Evolutionary conservation across 2,329 filamentous ascomycete species (phyloP).

Genomic region (Apiospora saccharicola): DNA sequence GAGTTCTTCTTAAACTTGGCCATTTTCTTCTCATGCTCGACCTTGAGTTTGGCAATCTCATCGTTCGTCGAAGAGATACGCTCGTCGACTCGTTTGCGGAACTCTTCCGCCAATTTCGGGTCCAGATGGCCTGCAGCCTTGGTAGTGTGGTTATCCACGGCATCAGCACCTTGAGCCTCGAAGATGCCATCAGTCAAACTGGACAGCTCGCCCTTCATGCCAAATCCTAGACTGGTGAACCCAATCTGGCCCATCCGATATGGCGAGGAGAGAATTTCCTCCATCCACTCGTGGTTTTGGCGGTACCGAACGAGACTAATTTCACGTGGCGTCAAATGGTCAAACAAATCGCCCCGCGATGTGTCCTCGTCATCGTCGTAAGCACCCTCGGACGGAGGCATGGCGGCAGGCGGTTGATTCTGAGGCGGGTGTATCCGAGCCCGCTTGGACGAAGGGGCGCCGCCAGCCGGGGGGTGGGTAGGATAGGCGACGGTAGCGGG

Average conservation of each 20-base stretch:
- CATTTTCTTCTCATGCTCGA: slow-evolving; percentile 78
- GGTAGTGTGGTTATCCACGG: slow-evolving; percentile 53
- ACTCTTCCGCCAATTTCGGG: slow-evolving; percentile 80
- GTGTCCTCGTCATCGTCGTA: slow-evolving; percentile 92
- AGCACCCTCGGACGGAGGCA: slow-evolving; percentile 46
- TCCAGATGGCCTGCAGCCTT: slow-evolving; percentile 74
- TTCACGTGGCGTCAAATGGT: slow-evolving; percentile 87
- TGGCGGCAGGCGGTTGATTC: slow-evolving; percentile 45
- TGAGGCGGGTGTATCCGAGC: slow-evolving; percentile 54
- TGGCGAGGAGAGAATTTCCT: slow-evolving; percentile 91
- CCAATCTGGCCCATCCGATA: slow-evolving; percentile 86
- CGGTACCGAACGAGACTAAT: slow-evolving; percentile 87
- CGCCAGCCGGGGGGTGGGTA: slow-evolving; percentile 51
- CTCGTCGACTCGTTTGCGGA: slow-evolving; percentile 78
- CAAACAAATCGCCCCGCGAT: slow-evolving; percentile 86
- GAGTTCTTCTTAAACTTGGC: slow-evolving; percentile 76
- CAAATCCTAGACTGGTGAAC: slow-evolving; percentile 86
- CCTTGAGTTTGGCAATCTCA: slow-evolving; percentile 86
- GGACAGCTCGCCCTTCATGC: slow-evolving; percentile 82
- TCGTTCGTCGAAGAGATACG: slow-evolving; percentile 76
- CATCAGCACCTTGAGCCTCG: slow-evolving; percentile 65
- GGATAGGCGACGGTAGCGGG: slow-evolving; percentile 71
- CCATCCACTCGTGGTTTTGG: slow-evolving; percentile 99
- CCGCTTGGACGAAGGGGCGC: slow-evolving; percentile 64
- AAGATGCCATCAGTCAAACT: slow-evolving; percentile 86